Conservation (phyloP, 2,329 filamentous ascomycete genomes). For the Tolypocladium nubicola region DNA sequence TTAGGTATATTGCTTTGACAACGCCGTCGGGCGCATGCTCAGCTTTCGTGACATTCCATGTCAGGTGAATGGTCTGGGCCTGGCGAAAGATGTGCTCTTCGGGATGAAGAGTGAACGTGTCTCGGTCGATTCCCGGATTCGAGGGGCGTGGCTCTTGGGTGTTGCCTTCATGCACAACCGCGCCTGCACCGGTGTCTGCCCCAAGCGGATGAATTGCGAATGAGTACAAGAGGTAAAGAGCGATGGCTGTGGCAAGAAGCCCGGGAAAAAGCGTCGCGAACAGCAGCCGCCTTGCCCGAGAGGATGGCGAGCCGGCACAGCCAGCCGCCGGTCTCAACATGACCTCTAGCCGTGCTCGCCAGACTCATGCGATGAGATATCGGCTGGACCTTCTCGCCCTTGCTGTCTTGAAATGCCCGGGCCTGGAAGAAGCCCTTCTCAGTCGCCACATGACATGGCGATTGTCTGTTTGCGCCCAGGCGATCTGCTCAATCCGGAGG, state of each 20-base stretch:
- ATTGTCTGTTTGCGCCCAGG: not conserved
- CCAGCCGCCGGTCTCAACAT: not conserved
- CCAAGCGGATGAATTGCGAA: not conserved
- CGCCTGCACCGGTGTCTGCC: not conserved
- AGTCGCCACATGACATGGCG: not conserved
- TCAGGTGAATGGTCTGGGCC: slow-evolving; percentile 17
- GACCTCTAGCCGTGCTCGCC: not conserved
- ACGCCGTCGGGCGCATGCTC: slow-evolving; percentile 37
- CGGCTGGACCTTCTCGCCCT: too few relatives aligned
- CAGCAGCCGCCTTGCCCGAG: not conserved
- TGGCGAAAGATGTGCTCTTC: slow-evolving; percentile 27
- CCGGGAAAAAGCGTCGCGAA: not conserved
- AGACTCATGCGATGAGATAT: too few relatives aligned
- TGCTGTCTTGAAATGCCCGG: too few relatives aligned
- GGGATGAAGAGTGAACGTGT: slow-evolving; percentile 22
- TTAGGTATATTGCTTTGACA: slow-evolving; percentile 33
- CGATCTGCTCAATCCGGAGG: not conserved
- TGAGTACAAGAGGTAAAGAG: not conserved
- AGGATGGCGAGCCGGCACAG: not conserved
- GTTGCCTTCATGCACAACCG: not conserved
- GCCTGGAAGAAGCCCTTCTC: not conserved
- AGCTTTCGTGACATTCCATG: slow-evolving; percentile 29
- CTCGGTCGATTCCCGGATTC: not conserved
- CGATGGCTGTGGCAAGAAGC: not conserved
- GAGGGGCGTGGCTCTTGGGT: not conserved